Conservation (phyloP, 2,329 filamentous ascomycete species). For the Monilinia vaccinii-corymbosi region DNA sequence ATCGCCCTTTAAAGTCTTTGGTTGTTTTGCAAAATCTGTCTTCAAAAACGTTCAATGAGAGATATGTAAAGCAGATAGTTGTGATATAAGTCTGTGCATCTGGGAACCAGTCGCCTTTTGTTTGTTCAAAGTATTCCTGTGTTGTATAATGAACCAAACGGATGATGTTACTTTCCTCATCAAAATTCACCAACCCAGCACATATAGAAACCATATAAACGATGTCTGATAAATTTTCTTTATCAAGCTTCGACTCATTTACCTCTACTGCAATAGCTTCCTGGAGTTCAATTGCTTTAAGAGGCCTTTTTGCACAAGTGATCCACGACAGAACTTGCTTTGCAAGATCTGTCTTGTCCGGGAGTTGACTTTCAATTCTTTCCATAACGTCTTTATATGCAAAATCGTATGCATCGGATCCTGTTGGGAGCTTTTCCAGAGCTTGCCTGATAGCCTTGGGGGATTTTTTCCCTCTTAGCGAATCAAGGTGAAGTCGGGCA, state of each 20-base stretch:
- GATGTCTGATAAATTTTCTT: conserved; percentile 14
- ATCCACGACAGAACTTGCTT: conserved; percentile 31
- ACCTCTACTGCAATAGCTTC: conserved; percentile 35
- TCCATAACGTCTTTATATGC: conserved; percentile 36
- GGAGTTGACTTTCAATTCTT: conserved; percentile 21
- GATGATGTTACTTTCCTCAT: conserved; percentile 5
- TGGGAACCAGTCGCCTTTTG: conserved; percentile 11
- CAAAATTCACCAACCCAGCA: conserved; percentile 17
- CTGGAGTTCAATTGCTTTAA: conserved; percentile 32
- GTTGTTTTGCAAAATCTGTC: conserved; percentile 16
- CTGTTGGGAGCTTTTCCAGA: conserved; percentile 26
- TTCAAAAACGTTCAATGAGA: conserved; percentile 25
- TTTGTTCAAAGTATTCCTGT: conserved; percentile 26
- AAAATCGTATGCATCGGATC: conserved; percentile 18
- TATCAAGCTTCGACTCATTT: conserved; percentile 25
- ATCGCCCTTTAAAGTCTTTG: conserved; percentile 18
- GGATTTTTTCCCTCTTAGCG: conserved; percentile 24
- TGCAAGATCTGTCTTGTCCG: conserved; percentile 4
- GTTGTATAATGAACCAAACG: conserved; percentile 27
- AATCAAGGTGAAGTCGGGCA: conserved; percentile 31
- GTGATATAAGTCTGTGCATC: conserved; percentile 17
- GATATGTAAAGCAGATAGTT: conserved; percentile 25
- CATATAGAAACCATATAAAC: conserved; percentile 21
- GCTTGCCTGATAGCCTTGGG: conserved; percentile 24
- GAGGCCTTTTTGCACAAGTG: conserved; percentile 29